Evolutionary conservation across 108 stramenopile species (phyloP).

Genomic region (Stephanodiscus minutulus): DNA sequence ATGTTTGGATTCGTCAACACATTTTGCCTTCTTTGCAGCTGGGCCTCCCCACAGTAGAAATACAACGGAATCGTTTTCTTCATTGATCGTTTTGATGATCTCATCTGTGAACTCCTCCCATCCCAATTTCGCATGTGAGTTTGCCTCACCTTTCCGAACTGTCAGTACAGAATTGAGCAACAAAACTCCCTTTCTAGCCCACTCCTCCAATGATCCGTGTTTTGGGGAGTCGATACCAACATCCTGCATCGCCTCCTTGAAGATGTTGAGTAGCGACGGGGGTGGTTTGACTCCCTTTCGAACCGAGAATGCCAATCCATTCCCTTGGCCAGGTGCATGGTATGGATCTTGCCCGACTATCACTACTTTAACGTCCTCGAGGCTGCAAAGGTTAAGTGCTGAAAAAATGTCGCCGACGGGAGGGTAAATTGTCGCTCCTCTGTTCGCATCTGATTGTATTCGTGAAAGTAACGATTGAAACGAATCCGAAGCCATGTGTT

Average conservation of each 20-base stretch:
- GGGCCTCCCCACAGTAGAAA: slow-evolving; percentile 99
- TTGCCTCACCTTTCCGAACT: slow-evolving; percentile 87
- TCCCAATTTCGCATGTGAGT: slow-evolving; percentile 90
- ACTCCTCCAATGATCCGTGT: slow-evolving; percentile 78
- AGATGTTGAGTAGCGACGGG: slow-evolving; percentile 94
- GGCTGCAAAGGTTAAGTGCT: slow-evolving; percentile 87
- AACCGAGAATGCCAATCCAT: slow-evolving; percentile 93
- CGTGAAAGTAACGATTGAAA: slow-evolving; percentile 39
- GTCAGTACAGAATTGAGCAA: slow-evolving; percentile 96
- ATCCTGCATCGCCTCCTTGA: slow-evolving; percentile 79
- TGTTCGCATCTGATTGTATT: slow-evolving; percentile 34
- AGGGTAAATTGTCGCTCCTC: slow-evolving; percentile 80
- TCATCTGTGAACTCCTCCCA: slow-evolving; percentile 97
- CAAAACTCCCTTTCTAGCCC: slow-evolving; percentile 97
- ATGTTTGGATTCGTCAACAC: slow-evolving; percentile 57
- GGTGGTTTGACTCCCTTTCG: slow-evolving; percentile 74
- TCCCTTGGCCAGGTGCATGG: slow-evolving; percentile 90
- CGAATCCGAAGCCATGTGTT: slow-evolving; percentile 39
- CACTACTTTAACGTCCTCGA: slow-evolving; percentile 83
- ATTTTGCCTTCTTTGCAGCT: slow-evolving; percentile 71
- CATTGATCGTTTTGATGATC: slow-evolving; percentile 64
- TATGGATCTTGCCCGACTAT: slow-evolving; percentile 99
- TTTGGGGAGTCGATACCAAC: slow-evolving; percentile 50
- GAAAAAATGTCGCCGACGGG: slow-evolving; percentile 83
- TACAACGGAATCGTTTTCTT: slow-evolving; percentile 64